Conservation (phyloP, 179 eudicot genomes). For the Silene noctiflora region DNA sequence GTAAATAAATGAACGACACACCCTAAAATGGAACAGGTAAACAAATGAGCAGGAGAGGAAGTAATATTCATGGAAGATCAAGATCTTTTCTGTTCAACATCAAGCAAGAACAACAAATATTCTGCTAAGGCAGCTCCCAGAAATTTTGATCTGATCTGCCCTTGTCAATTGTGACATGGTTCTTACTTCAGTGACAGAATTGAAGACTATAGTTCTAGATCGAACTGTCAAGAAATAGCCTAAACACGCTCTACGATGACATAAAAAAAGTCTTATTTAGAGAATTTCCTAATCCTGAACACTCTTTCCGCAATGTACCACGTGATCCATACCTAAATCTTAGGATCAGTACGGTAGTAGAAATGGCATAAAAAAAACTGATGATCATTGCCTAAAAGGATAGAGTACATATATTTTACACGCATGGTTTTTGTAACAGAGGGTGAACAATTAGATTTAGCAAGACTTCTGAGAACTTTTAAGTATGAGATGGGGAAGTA, state of each 20-base stretch:
- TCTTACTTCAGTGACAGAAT: background rate
- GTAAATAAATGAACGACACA: too few species aligned
- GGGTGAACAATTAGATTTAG: background rate
- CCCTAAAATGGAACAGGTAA: too few species aligned
- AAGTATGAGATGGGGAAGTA: too few species aligned
- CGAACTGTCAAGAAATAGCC: background rate
- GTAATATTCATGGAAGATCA: background rate
- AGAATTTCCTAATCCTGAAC: background rate
- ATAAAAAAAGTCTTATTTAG: background rate
- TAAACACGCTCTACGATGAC: background rate
- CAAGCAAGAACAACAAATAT: background rate
- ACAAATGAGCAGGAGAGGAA: too few species aligned
- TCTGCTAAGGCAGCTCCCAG: background rate
- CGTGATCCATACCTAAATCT: background rate
- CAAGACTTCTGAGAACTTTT: too few species aligned
- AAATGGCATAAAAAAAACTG: too few species aligned
- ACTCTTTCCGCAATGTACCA: background rate
- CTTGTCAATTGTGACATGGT: background rate
- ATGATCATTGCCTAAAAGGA: background rate
- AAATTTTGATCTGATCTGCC: too few species aligned
- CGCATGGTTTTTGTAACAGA: conserved; percentile 3
- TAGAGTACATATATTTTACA: background rate
- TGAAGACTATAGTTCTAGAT: too few species aligned
- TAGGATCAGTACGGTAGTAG: too few species aligned
- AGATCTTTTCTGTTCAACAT: background rate